A percentile compares a stretch with the other conserved stretches of the same genome.
Evolutionary conservation across 1,284 basidiomycete species (phyloP).

Genomic region (Irpex lacteus): DNA sequence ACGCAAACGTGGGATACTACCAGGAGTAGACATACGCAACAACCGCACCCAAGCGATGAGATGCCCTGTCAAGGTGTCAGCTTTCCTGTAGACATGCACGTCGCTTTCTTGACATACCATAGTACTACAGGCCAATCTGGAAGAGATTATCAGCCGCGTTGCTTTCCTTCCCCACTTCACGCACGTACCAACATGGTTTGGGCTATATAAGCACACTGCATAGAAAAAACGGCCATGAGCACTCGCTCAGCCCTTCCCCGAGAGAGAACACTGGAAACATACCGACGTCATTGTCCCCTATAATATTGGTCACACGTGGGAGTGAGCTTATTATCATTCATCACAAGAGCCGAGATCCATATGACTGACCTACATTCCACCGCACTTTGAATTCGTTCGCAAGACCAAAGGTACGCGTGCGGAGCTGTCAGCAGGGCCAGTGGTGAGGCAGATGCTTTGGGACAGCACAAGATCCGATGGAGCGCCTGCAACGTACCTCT

Average conservation of each 20-base stretch:
- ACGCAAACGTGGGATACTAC: slow-evolving; percentile 2
- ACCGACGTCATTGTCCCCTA: slow-evolving; percentile 24
- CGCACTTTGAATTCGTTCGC: slow-evolving; percentile 28
- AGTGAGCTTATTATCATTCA: not conserved
- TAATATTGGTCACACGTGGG: not conserved
- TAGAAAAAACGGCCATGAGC: not conserved
- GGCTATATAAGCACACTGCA: slow-evolving; percentile 22
- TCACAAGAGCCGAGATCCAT: not conserved
- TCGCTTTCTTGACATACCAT: slow-evolving; percentile 36
- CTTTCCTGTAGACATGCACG: not conserved
- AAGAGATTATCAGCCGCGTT: not conserved
- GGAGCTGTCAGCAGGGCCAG: slow-evolving; percentile 14
- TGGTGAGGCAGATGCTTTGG: not conserved
- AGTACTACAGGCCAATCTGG: slow-evolving; percentile 69
- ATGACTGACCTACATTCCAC: slow-evolving; percentile 26
- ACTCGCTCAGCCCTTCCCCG: not conserved
- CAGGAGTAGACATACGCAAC: slow-evolving; percentile 39
- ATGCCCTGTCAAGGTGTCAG: slow-evolving; percentile 40
- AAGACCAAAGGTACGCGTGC: slow-evolving; percentile 28
- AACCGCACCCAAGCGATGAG: slow-evolving; percentile 69
- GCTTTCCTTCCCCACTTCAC: not conserved
- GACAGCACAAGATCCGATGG: not conserved
- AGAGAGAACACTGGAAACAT: slow-evolving; percentile 4
- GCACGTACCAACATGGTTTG: slow-evolving; percentile 24
- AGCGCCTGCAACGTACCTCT: slow-evolving; percentile 10